These are phyloP conservation scores for Kurtzmaniella quercitrusa DNA, from an alignment of 1,139 yeast species.

Conservation along the genomic window DNA sequence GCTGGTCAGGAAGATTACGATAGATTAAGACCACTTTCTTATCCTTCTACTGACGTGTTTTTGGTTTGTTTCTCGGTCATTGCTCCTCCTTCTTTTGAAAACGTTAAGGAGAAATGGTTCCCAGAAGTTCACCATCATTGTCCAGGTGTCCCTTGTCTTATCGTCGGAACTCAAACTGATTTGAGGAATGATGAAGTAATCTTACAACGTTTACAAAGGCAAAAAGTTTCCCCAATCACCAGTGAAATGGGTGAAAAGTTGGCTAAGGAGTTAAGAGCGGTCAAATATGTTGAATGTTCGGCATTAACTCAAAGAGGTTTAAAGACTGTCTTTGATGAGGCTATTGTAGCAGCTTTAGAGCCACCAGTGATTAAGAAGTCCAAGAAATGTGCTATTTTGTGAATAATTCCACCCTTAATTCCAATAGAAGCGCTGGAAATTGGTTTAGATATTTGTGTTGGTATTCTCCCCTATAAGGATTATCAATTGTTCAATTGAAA, in stretches of 20 bases:
- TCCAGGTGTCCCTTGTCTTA: slow-evolving; percentile 94
- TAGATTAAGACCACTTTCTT: slow-evolving; percentile 90
- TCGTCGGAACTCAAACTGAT: slow-evolving; percentile 95
- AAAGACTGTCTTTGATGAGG: slow-evolving; percentile 94
- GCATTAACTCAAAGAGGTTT: slow-evolving; percentile 97
- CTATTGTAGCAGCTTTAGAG: slow-evolving; percentile 91
- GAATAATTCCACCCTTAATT: slow-evolving; percentile 12
- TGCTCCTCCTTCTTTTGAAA: slow-evolving; percentile 96
- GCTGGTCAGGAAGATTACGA: slow-evolving; percentile 99
- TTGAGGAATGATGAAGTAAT: slow-evolving; percentile 90
- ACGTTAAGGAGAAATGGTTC: slow-evolving; percentile 97
- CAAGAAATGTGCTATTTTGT: slow-evolving; percentile 79
- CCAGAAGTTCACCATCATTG: slow-evolving; percentile 98
- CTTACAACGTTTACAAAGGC: slow-evolving; percentile 83
- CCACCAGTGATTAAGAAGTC: slow-evolving; percentile 84
- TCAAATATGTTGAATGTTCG: slow-evolving; percentile 94
- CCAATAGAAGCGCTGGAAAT: neutral
- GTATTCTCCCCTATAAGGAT: neutral
- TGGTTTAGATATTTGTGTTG: neutral
- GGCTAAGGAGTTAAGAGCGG: slow-evolving; percentile 91
- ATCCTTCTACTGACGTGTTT: slow-evolving; percentile 96
- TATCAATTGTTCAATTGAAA: neutral
- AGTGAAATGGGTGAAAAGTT: slow-evolving; percentile 87
- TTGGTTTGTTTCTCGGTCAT: slow-evolving; percentile 92
- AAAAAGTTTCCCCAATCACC: slow-evolving; percentile 81